phyloP scores from a whole-genome alignment of 129 eudicot genomes.

The Flaveria brownii region DNA sequence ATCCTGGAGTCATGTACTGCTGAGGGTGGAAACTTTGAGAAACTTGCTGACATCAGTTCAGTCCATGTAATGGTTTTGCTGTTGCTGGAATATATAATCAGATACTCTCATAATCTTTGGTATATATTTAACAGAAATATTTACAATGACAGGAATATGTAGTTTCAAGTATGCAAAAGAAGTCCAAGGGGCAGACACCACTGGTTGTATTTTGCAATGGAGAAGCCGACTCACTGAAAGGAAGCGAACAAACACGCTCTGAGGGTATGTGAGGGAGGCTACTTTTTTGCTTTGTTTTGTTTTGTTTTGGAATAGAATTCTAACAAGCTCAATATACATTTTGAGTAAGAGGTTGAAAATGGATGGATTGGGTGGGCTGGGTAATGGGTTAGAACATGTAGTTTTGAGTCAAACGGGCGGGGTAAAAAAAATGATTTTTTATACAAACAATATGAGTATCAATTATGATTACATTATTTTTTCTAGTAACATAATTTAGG shows the following conservation, averaged over 20 bases:
- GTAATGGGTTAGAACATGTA: background rate
- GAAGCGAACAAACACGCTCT: conserved; percentile 44
- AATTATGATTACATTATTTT: background rate
- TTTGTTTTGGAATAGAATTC: background rate
- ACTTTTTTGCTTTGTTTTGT: background rate
- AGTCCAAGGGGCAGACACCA: conserved; percentile 52
- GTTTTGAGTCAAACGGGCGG: background rate
- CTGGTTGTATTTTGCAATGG: conserved; percentile 67
- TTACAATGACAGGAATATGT: conserved; percentile 57
- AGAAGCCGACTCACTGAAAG: conserved; percentile 36
- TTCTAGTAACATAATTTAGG: background rate
- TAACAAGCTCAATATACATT: background rate
- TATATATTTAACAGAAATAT: conserved; percentile 14
- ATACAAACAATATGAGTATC: background rate
- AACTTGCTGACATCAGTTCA: conserved; percentile 58
- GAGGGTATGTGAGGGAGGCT: conserved; percentile 52
- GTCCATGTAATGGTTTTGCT: conserved; percentile 50
- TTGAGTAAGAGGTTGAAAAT: conserved; percentile 9
- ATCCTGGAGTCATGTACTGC: conserved; percentile 67
- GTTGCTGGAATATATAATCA: conserved; percentile 13
- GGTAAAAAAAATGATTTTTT: background rate
- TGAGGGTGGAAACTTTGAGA: conserved; percentile 57
- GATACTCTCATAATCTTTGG: background rate
- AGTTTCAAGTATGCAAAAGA: conserved; percentile 52
- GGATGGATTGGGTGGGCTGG: background rate